Percentiles rank a stretch among this genome's conserved stretches.
phyloP scores from a whole-genome alignment of 1,284 basidiomycete species.

The Sporisorium sorghi region DNA sequence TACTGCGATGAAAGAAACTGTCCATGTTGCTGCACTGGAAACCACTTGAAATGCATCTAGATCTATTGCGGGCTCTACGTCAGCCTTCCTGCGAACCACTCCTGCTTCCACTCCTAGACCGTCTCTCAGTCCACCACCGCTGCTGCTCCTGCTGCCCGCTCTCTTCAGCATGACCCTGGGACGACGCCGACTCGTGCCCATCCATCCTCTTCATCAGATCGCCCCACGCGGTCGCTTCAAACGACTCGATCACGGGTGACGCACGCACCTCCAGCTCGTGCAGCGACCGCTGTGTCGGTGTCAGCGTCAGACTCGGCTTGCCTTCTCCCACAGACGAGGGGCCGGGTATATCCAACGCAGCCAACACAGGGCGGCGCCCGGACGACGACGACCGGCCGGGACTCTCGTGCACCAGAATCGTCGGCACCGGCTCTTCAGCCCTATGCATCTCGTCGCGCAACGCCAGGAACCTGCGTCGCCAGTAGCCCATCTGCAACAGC shows the following conservation, averaged over 20 bases:
- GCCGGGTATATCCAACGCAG: conserved; percentile 20
- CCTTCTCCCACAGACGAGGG: background rate
- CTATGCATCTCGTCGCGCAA: conserved; percentile 33
- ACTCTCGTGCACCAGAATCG: conserved; percentile 31
- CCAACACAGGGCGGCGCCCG: conserved; percentile 17
- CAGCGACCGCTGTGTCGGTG: conserved; percentile 26
- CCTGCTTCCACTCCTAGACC: background rate
- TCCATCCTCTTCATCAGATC: conserved; percentile 54
- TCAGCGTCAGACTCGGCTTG: conserved; percentile 16
- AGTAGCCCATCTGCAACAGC: conserved; percentile 58
- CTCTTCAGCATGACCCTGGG: conserved; percentile 8
- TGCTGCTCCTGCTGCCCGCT: background rate
- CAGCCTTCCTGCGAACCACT: background rate
- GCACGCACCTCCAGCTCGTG: conserved; percentile 45
- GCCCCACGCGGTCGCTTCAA: conserved; percentile 55
- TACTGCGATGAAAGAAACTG: too few relatives aligned
- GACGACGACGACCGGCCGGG: background rate
- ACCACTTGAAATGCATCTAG: background rate
- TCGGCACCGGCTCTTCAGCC: conserved; percentile 15
- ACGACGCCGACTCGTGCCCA: conserved; percentile 7
- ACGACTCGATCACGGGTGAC: conserved; percentile 48
- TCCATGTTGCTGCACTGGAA: background rate
- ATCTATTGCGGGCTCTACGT: too few relatives aligned
- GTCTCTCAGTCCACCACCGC: background rate
- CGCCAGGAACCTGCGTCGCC: conserved; percentile 58